A percentile compares a stretch with the other conserved stretches of the same genome.
phyloP scores from a whole-genome alignment of 495 filamentous ascomycete genomes.

The Hypoxylon lienhwacheense region DNA sequence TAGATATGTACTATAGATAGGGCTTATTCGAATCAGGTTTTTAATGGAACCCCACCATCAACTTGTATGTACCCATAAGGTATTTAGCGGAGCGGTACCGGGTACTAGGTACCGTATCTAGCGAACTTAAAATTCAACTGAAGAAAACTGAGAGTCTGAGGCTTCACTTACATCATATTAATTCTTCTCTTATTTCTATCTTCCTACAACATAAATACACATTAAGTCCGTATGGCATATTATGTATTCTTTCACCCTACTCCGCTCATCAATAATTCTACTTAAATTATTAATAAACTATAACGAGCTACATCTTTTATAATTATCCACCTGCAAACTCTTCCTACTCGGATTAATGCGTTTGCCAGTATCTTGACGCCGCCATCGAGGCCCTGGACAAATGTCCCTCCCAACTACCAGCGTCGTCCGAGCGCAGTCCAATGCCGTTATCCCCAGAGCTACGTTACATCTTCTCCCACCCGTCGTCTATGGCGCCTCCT shows the following conservation, averaged over 20 bases:
- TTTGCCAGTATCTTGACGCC: constrained; percentile 6
- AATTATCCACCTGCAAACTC: background rate
- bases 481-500: constrained; percentile 6
- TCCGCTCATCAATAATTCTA: too few species aligned
- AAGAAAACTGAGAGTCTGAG: constrained; percentile 10
- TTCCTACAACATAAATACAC: too few species aligned
- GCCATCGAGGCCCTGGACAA: constrained; percentile 32
- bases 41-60: constrained; percentile 27
- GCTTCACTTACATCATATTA: constrained; percentile 42
- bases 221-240: too few species aligned
- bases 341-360: constrained; percentile 31
- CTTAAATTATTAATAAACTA: background rate
- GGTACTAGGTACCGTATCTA: constrained; percentile 8
- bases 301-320: background rate
- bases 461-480: constrained; percentile 23
- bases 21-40: too few species aligned
- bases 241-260: too few species aligned
- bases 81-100: constrained; percentile 18
- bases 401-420: constrained; percentile 38
- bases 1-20: too few species aligned
- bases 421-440: constrained; percentile 37
- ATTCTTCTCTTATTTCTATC: too few species aligned
- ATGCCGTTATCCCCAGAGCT: constrained; percentile 30
- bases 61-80: too few species aligned
- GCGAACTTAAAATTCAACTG: constrained; percentile 17